These are phyloP conservation scores for Sarocladium strictum DNA, from an alignment of 2,329 filamentous ascomycete genomes.

Conservation along the genomic window DNA sequence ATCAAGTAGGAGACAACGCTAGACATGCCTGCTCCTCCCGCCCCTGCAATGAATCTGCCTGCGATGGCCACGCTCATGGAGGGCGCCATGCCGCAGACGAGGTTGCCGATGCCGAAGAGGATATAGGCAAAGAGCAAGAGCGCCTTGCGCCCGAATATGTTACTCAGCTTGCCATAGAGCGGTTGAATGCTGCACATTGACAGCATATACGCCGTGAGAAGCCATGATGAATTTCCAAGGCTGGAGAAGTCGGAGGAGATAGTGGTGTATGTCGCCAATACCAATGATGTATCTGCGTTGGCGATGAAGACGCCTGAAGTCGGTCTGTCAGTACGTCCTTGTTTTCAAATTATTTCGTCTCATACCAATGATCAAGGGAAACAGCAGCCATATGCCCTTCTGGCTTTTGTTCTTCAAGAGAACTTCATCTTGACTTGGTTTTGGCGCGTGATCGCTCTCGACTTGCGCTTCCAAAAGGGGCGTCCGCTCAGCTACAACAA, in stretches of 20 bases:
- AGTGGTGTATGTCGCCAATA: slow-evolving; percentile 12
- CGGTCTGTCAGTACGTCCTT: too few species aligned
- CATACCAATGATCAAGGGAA: too few species aligned
- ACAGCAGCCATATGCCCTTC: too few species aligned
- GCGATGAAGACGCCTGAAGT: slow-evolving; percentile 13
- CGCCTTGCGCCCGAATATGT: slow-evolving; percentile 65
- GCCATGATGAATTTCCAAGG: slow-evolving; percentile 8
- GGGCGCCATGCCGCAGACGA: slow-evolving; percentile 18
- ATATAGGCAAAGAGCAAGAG: slow-evolving; percentile 59
- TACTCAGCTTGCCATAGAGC: slow-evolving; percentile 63
- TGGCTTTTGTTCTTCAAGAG: too few species aligned
- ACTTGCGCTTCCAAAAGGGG: too few species aligned
- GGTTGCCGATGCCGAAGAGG: slow-evolving; percentile 59
- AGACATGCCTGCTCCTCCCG: slow-evolving; percentile 51
- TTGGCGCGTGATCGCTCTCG: too few species aligned
- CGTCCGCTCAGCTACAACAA: too few species aligned
- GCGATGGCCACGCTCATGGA: neutral
- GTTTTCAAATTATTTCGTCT: too few species aligned
- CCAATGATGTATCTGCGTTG: slow-evolving; percentile 12
- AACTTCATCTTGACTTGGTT: too few species aligned
- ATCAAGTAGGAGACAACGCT: slow-evolving; percentile 65
- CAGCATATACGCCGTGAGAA: slow-evolving; percentile 19
- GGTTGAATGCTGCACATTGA: slow-evolving; percentile 34
- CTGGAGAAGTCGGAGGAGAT: slow-evolving; percentile 14
- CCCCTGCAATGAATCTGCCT: neutral